A percentile compares a stretch with the other conserved stretches of the same genome.
Conservation (phyloP, 371 early-diverging fungal genomes). For the Funneliformis caledonium region DNA sequence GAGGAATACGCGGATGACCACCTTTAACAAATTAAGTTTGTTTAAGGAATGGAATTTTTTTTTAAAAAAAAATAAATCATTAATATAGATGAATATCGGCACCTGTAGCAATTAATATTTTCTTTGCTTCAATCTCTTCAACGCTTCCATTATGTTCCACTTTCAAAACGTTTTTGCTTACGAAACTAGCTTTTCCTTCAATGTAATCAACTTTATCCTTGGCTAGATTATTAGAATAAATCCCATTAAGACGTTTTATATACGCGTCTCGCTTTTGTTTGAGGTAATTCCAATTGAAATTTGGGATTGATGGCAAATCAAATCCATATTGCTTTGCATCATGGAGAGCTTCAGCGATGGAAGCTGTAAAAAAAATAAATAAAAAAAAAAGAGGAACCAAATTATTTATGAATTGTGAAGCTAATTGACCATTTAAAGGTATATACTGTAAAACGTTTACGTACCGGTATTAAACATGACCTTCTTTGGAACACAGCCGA, state of each 20-base stretch:
- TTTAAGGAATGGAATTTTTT: not conserved
- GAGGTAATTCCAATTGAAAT: slow-evolving; percentile 74
- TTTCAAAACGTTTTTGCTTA: slow-evolving; percentile 72
- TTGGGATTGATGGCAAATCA: slow-evolving; percentile 53
- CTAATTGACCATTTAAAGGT: not conserved
- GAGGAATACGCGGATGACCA: slow-evolving; percentile 73
- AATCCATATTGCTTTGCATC: slow-evolving; percentile 93
- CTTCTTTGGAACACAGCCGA: slow-evolving; percentile 99
- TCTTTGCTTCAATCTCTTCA: slow-evolving; percentile 69
- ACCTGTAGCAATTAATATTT: slow-evolving; percentile 91
- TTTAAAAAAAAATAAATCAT: not conserved
- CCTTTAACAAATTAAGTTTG: slow-evolving; percentile 48
- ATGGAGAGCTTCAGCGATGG: slow-evolving; percentile 82
- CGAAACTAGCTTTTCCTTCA: slow-evolving; percentile 85
- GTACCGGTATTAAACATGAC: slow-evolving; percentile 94
- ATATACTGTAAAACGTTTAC: slow-evolving; percentile 1
- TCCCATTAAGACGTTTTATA: slow-evolving; percentile 93
- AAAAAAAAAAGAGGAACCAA: not conserved
- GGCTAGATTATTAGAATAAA: slow-evolving; percentile 88
- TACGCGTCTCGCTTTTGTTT: slow-evolving; percentile 95
- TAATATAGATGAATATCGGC: not conserved
- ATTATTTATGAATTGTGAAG: not conserved
- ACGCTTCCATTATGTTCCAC: slow-evolving; percentile 63
- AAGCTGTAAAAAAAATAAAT: slow-evolving; percentile 53
- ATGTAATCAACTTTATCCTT: slow-evolving; percentile 87